Base-by-base conservation (phyloP, 2,329 filamentous ascomycete genomes). In the Aspergillus vadensis region DNA sequence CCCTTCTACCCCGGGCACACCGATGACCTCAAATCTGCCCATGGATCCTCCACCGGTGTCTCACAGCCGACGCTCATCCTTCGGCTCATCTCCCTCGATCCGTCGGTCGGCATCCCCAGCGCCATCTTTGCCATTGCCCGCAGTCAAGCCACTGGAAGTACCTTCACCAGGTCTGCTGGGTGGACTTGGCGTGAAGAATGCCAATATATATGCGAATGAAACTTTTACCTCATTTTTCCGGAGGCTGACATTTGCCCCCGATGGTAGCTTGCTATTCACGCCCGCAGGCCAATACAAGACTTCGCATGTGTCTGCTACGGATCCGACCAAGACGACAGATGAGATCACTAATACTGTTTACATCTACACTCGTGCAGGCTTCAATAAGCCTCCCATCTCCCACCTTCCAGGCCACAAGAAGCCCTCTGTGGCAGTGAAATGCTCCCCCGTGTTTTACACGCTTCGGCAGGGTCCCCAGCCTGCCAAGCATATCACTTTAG, bases 371-470 rank as follows among this genome's bases (percentile, higher is more conserved):
- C 85, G 95, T 69, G 95, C 93, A 30, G 95, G 95, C 23, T 92
- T 99, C 72, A 98, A 97, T 79, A 97, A 96, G 74, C 92, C 95
- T 1, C 95, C 95, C 2, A 90, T 98, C 59, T 92, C 94, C 6
- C 95, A 98, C 77, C 83, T 99, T 6, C 95, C 95, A 0, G 95
- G 95, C 1, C 94, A 98, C 77, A 99, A 97, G 82, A 99, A 99
- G 76, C 95, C 95, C 0, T 98, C 95, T 0, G 91, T 99, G 10
- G 95, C 93, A 1, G 91, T 99, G 61, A 91, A 91, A 72, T 99
- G 95, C 74, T 99, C 94, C 14, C 95, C 95, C 0, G 79, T 96
- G 23, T 88, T 91, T 68, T 99, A 98, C 77, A 91, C 88, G 0
- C 81, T 96, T 21, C 87, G 95, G 43, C 86, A 90, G 69, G 79